Evolutionary conservation across 345 rosid genomes (phyloP), one percentile per base, ranked within the genome.

Genomic region (Excoecaria cochinchinensis): DNA sequence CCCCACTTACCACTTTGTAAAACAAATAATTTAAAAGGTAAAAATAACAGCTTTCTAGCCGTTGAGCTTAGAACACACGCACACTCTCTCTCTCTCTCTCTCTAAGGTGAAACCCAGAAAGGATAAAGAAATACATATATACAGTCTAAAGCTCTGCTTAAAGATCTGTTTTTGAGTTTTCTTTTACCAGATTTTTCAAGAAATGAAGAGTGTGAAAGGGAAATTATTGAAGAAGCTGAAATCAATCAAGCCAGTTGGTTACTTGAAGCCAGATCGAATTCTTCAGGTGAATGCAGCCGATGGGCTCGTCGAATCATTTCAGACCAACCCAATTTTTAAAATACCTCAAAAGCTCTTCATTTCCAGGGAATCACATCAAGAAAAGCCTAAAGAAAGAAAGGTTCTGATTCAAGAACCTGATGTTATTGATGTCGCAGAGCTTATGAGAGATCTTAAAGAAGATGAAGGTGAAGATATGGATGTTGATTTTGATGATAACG

Each of bases 141-240:
- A 64, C 65, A 52, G 61, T 71, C 51, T 68, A 52, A 66, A 14
- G 44, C 42, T 46, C 59, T 69, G 51, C 67, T 58, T 70, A 55
- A 22, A 22, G 10, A 8, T 5, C 48, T 1, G 10, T 3, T 44
- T 44, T 44, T 44, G 7, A 44, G 6, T 44, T 44, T 44, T 44
- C 10, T 44, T 5, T 44, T 44, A 6, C 22, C 25, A 11, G 3
- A 5, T 1, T 22, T 11, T 40, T 53, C 46, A 46, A 40, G 46
- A 56, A 5, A 94, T 92, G 96, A 92, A 90, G 85, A 89, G 89
- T 61, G 71, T 91, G 91, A 92, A 86, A 77, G 91, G 92, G 74
- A 94, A 83, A 73, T 67, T 92, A 15, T n/a, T 88, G 76, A 92
- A 90, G 87, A 90, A 86, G 84, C 75, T 91, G 76, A 86, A 88